Evolutionary conservation across 331 rosid species (phyloP).

Genomic region (Pyrus hybrid): DNA sequence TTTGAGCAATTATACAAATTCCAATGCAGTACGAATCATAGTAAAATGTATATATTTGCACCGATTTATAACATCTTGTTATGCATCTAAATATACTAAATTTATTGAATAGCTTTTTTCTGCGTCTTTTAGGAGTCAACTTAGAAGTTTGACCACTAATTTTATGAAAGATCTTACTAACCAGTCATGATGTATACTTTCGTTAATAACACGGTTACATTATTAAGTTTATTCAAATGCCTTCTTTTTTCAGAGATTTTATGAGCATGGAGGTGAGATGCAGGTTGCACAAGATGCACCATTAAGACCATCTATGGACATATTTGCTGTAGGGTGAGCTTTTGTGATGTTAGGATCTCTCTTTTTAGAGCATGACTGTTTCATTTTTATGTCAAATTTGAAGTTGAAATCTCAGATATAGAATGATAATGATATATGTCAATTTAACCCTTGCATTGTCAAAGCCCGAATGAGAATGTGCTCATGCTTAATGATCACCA

Average conservation of each 20-base stretch:
- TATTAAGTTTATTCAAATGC: neutral
- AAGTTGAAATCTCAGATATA: neutral
- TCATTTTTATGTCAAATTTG: conserved; percentile 2
- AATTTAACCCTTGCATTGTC: neutral
- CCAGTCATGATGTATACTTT: neutral
- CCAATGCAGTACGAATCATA: neutral
- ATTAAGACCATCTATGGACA: conserved; percentile 84
- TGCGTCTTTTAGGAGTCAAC: neutral
- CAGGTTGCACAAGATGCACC: conserved; percentile 85
- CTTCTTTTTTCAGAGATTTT: conserved; percentile 61
- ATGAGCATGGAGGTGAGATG: conserved; percentile 96
- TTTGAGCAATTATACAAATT: neutral
- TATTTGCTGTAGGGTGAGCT: conserved; percentile 85
- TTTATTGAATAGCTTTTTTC: no score
- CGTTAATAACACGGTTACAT: neutral
- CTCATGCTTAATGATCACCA: neutral
- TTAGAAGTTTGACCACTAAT: neutral
- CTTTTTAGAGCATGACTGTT: neutral
- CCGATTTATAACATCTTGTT: no score
- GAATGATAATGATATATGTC: neutral
- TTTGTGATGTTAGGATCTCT: conserved; percentile 20
- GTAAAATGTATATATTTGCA: neutral
- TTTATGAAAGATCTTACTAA: neutral
- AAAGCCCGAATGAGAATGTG: neutral
- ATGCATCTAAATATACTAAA: no score